These are phyloP conservation scores for Trichoderma arundinaceum DNA, from an alignment of 2,329 filamentous ascomycete species.

Conservation along the genomic window DNA sequence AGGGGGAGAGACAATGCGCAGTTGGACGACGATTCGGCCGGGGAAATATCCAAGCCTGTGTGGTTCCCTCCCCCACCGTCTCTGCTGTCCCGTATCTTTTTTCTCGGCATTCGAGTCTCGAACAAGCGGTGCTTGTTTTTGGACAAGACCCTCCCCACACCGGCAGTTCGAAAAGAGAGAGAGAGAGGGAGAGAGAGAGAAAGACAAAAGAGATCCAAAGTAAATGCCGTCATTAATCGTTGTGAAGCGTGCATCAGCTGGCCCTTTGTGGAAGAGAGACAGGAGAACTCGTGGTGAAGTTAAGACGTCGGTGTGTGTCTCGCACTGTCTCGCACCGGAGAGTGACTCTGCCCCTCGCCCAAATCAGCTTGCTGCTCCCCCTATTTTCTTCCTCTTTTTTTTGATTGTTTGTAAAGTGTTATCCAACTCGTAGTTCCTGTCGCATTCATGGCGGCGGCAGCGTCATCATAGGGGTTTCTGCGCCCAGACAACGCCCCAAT, in stretches of 20 bases:
- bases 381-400: not conserved
- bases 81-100: not conserved
- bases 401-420: too few species aligned
- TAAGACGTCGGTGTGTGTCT: not conserved
- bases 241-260: not conserved
- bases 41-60: not conserved
- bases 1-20: not conserved
- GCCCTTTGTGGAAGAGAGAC: not conserved
- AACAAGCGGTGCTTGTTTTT: not conserved
- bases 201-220: not conserved
- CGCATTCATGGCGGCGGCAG: too few species aligned
- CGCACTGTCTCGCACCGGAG: not conserved
- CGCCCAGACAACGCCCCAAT: slow-evolving; percentile 48
- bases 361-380: not conserved
- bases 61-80: slow-evolving; percentile 8
- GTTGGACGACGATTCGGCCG: too few species aligned
- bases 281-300: not conserved
- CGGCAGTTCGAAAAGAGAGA: not conserved
- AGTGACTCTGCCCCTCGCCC: not conserved
- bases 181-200: not conserved
- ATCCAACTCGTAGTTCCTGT: too few species aligned
- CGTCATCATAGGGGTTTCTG: slow-evolving; percentile 42
- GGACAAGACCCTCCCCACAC: not conserved
- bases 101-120: not conserved
- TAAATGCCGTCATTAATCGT: slow-evolving; percentile 1